A percentile compares a stretch with the other conserved stretches of the same genome.
Conservation (phyloP, 1,284 basidiomycete species). For the Puccinia horiana region DNA sequence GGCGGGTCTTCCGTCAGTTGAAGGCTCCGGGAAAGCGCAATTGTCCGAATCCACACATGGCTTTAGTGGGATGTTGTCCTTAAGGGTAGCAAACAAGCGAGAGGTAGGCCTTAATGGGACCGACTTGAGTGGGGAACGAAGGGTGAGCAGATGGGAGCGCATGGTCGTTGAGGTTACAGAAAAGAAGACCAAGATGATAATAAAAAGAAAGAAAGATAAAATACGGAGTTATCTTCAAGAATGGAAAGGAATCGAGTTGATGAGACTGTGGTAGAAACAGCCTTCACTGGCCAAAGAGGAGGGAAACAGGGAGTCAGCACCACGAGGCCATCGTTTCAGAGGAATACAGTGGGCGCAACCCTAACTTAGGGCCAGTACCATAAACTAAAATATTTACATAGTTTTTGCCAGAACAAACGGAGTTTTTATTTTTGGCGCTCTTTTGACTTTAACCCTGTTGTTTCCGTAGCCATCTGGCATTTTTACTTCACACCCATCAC, state of each 20-base stretch:
- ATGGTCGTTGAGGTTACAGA: slow-evolving; percentile 1
- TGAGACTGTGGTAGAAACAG: too few species aligned
- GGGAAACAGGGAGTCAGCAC: slow-evolving; percentile 3
- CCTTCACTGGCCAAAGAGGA: too few species aligned
- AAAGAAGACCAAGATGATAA: background rate
- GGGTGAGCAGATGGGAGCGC: background rate
- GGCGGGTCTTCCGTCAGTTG: slow-evolving; percentile 65
- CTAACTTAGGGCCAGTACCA: too few species aligned
- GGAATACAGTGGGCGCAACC: too few species aligned
- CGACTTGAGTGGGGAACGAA: slow-evolving; percentile 2
- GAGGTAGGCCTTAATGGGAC: background rate
- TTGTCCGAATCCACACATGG: slow-evolving; percentile 47
- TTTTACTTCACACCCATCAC: too few species aligned
- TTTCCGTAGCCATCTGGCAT: too few species aligned
- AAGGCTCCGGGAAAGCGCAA: slow-evolving; percentile 33
- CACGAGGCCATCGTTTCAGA: too few species aligned
- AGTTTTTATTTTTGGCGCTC: too few species aligned
- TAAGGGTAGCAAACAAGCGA: slow-evolving; percentile 38
- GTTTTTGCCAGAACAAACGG: too few species aligned
- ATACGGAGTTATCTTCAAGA: background rate
- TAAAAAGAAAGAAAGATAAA: background rate
- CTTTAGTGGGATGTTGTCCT: background rate
- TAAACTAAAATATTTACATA: too few species aligned
- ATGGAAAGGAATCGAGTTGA: slow-evolving; percentile 14
- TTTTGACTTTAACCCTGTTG: too few species aligned